These are phyloP conservation scores for Aspergillus felis DNA, from an alignment of 2,329 filamentous ascomycete genomes.

Conservation along the genomic window DNA sequence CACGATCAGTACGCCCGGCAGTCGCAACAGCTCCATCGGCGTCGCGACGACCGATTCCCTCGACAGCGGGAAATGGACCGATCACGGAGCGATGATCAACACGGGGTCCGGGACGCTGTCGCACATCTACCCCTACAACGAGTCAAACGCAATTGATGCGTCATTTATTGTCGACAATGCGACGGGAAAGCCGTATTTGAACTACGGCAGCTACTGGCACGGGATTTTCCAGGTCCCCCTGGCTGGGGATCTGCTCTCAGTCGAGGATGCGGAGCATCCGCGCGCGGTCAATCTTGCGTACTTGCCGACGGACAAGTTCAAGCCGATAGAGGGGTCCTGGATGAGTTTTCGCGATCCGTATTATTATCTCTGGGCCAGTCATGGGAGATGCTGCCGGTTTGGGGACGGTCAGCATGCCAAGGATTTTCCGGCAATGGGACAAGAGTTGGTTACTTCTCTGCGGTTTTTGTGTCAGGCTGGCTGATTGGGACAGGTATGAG, in stretches of 20 bases:
- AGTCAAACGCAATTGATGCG: slow-evolving; percentile 37
- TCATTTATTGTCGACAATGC: slow-evolving; percentile 26
- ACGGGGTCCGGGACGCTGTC: slow-evolving; percentile 25
- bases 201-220: slow-evolving; percentile 35
- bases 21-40: slow-evolving; percentile 33
- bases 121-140: slow-evolving; percentile 26
- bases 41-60: slow-evolving; percentile 28
- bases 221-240: slow-evolving; percentile 35
- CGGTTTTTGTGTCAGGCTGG: background rate
- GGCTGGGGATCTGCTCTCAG: slow-evolving; percentile 26
- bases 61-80: slow-evolving; percentile 26
- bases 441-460: slow-evolving; percentile 25
- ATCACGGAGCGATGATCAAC: slow-evolving; percentile 34
- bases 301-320: slow-evolving; percentile 14
- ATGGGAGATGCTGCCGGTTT: slow-evolving; percentile 36
- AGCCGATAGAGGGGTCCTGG: slow-evolving; percentile 33
- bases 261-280: slow-evolving; percentile 18
- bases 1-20: slow-evolving; percentile 25
- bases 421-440: slow-evolving; percentile 23
- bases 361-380: slow-evolving; percentile 40
- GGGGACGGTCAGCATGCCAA: background rate
- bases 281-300: slow-evolving; percentile 27
- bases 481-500: slow-evolving; percentile 20
- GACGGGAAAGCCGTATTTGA: slow-evolving; percentile 26
- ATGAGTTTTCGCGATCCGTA: slow-evolving; percentile 33